phyloP scores from a whole-genome alignment of 2,329 filamentous ascomycete species.

The Trichoderma atrobrunneum region DNA sequence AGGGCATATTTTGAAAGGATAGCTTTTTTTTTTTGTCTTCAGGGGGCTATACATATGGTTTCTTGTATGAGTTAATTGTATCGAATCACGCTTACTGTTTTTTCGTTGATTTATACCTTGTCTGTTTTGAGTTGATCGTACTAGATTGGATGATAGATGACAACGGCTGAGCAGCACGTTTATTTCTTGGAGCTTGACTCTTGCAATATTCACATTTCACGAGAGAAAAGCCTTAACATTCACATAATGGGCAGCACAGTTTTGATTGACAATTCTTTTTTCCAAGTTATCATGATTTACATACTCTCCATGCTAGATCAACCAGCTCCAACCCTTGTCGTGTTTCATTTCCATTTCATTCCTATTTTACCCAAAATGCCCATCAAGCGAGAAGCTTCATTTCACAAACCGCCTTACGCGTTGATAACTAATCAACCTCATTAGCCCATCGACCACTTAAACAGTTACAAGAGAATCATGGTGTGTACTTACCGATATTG shows the following conservation, averaged over 20 bases:
- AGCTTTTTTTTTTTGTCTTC: neutral
- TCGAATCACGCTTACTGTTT: neutral
- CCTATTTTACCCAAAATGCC: neutral
- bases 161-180: neutral
- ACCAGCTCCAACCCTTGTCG: neutral
- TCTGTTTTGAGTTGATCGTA: neutral
- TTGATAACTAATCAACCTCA: neutral
- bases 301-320: neutral
- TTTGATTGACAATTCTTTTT: neutral
- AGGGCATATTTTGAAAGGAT: neutral
- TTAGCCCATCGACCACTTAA: neutral
- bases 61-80: neutral
- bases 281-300: neutral
- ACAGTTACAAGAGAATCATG: neutral
- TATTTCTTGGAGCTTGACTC: neutral
- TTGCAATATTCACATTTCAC: neutral
- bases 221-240: neutral
- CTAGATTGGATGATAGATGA: neutral
- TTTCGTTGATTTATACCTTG: neutral
- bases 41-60: neutral
- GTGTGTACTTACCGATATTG: slow-evolving; percentile 21
- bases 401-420: neutral
- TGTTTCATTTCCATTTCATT: neutral
- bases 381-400: neutral
- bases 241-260: neutral